These are phyloP conservation scores for Blastocladiella emersonii DNA, from an alignment of 371 early-diverging fungal species.

Conservation along the genomic window DNA sequence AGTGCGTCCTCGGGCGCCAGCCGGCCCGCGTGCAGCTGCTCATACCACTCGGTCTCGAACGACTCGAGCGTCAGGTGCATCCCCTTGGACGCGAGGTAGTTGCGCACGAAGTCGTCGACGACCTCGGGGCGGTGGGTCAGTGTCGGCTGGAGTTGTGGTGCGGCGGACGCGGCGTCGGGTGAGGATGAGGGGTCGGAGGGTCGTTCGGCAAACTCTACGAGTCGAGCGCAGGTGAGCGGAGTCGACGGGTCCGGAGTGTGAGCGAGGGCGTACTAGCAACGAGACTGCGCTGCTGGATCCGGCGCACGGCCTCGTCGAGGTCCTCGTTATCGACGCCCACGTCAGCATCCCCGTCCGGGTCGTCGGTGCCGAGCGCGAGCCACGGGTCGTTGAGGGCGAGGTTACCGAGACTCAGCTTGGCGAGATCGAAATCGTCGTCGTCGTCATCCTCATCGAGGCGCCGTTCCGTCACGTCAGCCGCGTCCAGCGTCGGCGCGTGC, in stretches of 20 bases:
- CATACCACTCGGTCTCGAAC: slow-evolving; percentile 45
- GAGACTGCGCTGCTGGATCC: not conserved
- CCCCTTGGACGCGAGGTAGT: slow-evolving; percentile 31
- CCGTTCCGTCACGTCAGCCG: no score
- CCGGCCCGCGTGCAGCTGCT: slow-evolving; percentile 22
- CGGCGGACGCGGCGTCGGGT: not conserved
- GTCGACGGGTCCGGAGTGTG: no score
- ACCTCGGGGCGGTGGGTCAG: slow-evolving; percentile 32
- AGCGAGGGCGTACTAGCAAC: not conserved
- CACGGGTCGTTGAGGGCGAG: no score
- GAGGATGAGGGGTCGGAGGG: no score
- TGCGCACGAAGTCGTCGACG: slow-evolving; percentile 35
- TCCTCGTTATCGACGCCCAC: not conserved
- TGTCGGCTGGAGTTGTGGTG: slow-evolving; percentile 11
- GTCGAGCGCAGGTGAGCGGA: no score
- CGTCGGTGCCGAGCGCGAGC: no score
- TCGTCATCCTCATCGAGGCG: no score
- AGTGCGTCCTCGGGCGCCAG: slow-evolving; percentile 22
- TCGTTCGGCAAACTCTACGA: no score
- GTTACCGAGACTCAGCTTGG: no score
- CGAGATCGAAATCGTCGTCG: no score
- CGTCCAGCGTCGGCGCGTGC: no score
- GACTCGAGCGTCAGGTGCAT: slow-evolving; percentile 31
- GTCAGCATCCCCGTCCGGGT: no score
- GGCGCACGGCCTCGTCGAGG: not conserved